Evolutionary conservation across 805 yeast species (phyloP).

Genomic region (Schizosaccharomyces cryophilus): DNA sequence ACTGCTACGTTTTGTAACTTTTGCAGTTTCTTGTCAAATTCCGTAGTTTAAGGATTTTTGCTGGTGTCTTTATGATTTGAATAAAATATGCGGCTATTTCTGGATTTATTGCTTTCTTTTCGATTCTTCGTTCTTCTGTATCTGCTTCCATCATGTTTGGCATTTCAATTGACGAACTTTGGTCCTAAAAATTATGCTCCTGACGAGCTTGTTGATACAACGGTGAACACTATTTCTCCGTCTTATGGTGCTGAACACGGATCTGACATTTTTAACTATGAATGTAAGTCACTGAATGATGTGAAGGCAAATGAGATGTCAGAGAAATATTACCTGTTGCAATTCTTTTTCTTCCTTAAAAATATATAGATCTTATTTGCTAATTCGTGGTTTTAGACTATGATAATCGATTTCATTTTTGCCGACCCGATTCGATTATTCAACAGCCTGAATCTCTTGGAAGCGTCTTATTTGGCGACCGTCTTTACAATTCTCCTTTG

Average conservation of each 20-base stretch:
- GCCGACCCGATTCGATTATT: slow-evolving; percentile 26
- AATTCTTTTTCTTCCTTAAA: background rate
- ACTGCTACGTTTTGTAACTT: too few relatives aligned
- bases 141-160: background rate
- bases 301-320: background rate
- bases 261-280: slow-evolving; percentile 7
- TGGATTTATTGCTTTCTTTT: background rate
- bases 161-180: background rate
- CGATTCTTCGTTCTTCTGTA: background rate
- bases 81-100: background rate
- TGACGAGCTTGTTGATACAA: slow-evolving; percentile 48
- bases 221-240: slow-evolving; percentile 21
- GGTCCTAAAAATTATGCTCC: slow-evolving; percentile 22
- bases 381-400: slow-evolving; percentile 22
- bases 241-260: background rate
- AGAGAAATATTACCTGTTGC: too few relatives aligned
- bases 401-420: slow-evolving; percentile 59
- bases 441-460: slow-evolving; percentile 76
- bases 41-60: too few relatives aligned
- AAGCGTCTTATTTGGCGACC: slow-evolving; percentile 79
- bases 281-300: slow-evolving; percentile 12
- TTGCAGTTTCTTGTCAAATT: too few relatives aligned
- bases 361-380: background rate
- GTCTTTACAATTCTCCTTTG: slow-evolving; percentile 83
- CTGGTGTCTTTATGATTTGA: too few relatives aligned